Evolutionary conservation across 371 early-diverging fungal genomes (phyloP), one percentile per base, ranked within the genome.

Genomic region (Funneliformis caledonium): DNA sequence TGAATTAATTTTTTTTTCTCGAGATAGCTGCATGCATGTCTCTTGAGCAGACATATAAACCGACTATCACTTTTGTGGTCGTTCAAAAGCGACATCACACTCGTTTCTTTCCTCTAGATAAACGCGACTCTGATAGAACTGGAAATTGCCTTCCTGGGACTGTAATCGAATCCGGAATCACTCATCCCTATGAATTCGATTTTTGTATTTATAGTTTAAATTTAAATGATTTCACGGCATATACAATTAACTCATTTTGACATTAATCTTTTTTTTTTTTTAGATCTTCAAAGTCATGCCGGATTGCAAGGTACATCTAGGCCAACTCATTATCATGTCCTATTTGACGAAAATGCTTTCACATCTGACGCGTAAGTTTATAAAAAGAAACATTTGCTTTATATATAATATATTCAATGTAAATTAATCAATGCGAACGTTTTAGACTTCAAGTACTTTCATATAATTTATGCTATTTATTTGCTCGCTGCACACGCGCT

Each of bases 261-360:
- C n/a, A 56, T 52, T 42, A 16, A 37, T 37, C 9, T 14, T 72
- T 33, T 31, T 16, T 37, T 7, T 14, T 72, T 33, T 31, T 16
- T 69, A 81, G 77, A 93, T 85, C 87, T 42, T 82, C 94, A 56
- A 93, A 94, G 82, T 93, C 94, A 48, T 93, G 90, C 91, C 2
- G 97, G 96, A 22, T 88, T 93, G 19, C 91, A 96, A 83, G 97
- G 97, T 26, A 95, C 94, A 0, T 91, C 92, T n/a, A 89, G 90
- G 50, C 92, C 95, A 6, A 88, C 92, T 2, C 88, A 92, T 77
- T 95, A 95, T 86, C 88, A 91, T 78, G 93, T 94, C 22, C 76
- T 93, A 12, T 79, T 86, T 52, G 93, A 95, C 82, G 94, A 94
- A 72, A 92, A 91, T 86, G 80, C 85, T 7, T 90, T 93, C 73